Base-by-base conservation (phyloP, 331 rosid genomes). In the Quercus lobata region DNA sequence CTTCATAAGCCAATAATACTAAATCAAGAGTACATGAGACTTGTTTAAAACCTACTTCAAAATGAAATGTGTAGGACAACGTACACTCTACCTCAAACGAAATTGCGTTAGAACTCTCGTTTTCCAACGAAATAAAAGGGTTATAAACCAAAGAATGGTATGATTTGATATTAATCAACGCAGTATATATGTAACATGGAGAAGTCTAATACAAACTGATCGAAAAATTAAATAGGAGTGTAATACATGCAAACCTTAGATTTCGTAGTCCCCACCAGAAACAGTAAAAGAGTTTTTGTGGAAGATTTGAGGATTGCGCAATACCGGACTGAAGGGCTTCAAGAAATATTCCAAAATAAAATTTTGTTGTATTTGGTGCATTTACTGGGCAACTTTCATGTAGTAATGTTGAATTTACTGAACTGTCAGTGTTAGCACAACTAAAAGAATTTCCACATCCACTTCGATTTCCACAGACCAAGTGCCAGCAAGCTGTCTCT, bases 251-350 rank as follows among this genome's bases (percentile, higher is more conserved):
- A 3, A 57, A 85, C 86, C 89, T 79, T 57, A 85, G 7, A 73
- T 60, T 85, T 74, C 81, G 81, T 32, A 82, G 60, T 46, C 89
- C 89, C 89, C 84, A 85, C 86, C 82, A 82, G 14, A 78, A 80
- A 79, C 86, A 79, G 73, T 70, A 35, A 46, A 75, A 73, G 34
- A 82, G 4, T 72, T 35, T 85, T 58, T 19, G 1, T 0, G 21
- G 12, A 57, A 80, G 62, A 29, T 17, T 7, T 30, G 78, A 44
- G 54, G 87, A 74, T 9, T 16, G 14, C 19, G 22, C 57, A 27
- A 75, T 58, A 5, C 30, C 55, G 25, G 34, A 85, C 18, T 75
- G 30, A 55, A 84, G 74, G 46, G 83, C 84, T 15, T 44, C 84
- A 4, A 5, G 15, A 34, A 76, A 87, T 55, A 84, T 87, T 78